Base-by-base conservation (phyloP, 306 rosid species). In the Corylus americana region DNA sequence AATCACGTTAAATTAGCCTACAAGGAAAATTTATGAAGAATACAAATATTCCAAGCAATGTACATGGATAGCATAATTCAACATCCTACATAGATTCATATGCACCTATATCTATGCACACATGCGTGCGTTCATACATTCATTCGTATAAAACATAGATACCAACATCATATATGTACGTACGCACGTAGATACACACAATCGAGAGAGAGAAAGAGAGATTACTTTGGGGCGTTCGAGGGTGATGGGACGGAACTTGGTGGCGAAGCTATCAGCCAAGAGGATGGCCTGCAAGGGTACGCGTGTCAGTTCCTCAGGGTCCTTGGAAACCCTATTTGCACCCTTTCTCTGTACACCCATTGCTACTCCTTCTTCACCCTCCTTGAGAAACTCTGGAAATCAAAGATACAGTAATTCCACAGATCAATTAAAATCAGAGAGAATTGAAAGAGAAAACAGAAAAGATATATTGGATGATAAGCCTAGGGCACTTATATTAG, bases 161-260 rank as follows among this genome's bases (percentile, higher is more conserved):
- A 27, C 31, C 13, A 2, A 22, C n/a, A n/a, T 50, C 11, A 57
- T 55, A 51, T 16, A 58, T 55, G 14, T 58, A 50, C 39, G 74
- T 39, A 11, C 14, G 18, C 20, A 8, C 18, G 12, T 11, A 45
- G 18, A 25, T 8, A 20, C 4, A 50, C 1, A 51, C n/a, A 77
- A 22, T 2, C 5, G 31, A 8, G n/a, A 20, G 3, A 53, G 27
- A 29, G 18, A 55, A 12, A 69, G 35, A 31, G 27, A 61, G 16
- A 8, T 22, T 76, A 95, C 98, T 81, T 95, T 95, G 76, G 99
- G 98, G 78, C 98, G 97, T 83, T 96, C 96, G 20, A 96, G 99
- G 11, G 99, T 96, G 84, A 93, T 96, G 71, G 99, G 99, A 63
- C 94, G 89, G 88, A 96, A 96, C 85, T 89, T 90, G 63, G 99